Evolutionary conservation across 2,329 filamentous ascomycete species (phyloP).

Genomic region (Capronia epimyces): DNA sequence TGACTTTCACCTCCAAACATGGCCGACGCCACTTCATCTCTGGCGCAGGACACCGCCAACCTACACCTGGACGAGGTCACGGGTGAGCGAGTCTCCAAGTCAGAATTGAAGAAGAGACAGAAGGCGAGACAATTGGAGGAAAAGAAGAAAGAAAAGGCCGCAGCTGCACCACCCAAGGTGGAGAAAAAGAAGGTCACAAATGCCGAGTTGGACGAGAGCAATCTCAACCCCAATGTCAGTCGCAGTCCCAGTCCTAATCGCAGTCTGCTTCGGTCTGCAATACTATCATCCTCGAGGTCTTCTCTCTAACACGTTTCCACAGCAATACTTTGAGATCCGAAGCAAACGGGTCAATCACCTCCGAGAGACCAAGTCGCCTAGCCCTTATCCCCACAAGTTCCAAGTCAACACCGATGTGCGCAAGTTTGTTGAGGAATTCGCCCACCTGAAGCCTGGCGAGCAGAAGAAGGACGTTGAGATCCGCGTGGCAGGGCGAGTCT

Average conservation of each 20-base stretch:
- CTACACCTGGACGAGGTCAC: constrained; percentile 87
- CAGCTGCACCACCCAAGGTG: constrained; percentile 55
- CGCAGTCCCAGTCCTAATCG: background rate
- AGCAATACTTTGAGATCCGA: constrained; percentile 96
- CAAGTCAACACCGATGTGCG: constrained; percentile 74
- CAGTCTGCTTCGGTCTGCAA: constrained; percentile 19
- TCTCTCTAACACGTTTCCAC: constrained; percentile 13
- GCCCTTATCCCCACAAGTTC: constrained; percentile 94
- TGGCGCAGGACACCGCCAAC: constrained; percentile 51
- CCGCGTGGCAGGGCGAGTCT: constrained; percentile 77
- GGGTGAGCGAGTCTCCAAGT: constrained; percentile 79
- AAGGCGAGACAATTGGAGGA: constrained; percentile 84
- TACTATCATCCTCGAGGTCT: background rate
- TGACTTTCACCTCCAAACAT: constrained; percentile 9
- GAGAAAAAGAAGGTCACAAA: constrained; percentile 56
- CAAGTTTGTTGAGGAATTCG: constrained; percentile 73
- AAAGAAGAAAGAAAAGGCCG: constrained; percentile 77
- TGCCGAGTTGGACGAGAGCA: constrained; percentile 59
- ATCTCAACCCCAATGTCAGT: constrained; percentile 68
- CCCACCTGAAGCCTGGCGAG: constrained; percentile 78
- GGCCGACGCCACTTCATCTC: constrained; percentile 38
- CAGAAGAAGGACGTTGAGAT: constrained; percentile 68
- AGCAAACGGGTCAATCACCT: constrained; percentile 74
- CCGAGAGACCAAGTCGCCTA: constrained; percentile 65
- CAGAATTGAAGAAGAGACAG: constrained; percentile 87